Evolutionary conservation across 495 filamentous ascomycete species (phyloP).

Genomic region (Astrothelium subdiscretum): DNA sequence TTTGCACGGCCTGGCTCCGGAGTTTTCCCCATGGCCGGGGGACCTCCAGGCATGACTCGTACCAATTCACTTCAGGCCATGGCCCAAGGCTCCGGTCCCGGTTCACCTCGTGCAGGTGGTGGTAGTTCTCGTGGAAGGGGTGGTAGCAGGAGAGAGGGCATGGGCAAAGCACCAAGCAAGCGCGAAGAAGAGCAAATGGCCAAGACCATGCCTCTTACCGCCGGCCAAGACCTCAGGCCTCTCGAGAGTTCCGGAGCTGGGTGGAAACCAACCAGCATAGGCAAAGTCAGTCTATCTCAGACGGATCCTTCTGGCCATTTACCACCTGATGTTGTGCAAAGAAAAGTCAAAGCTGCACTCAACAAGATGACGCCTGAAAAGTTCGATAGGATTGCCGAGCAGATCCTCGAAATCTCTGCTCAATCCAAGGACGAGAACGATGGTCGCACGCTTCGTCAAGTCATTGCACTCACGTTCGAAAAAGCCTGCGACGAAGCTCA

Average conservation of each 20-base stretch:
- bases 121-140: slow-evolving; percentile 32
- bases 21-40: slow-evolving; percentile 48
- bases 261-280: slow-evolving; percentile 82
- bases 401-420: slow-evolving; percentile 82
- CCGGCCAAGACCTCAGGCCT: slow-evolving; percentile 65
- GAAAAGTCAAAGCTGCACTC: slow-evolving; percentile 94
- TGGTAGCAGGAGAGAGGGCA: slow-evolving; percentile 34
- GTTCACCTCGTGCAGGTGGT: slow-evolving; percentile 46
- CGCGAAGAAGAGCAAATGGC: slow-evolving; percentile 50
- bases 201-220: slow-evolving; percentile 82
- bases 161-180: slow-evolving; percentile 30
- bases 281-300: slow-evolving; percentile 3
- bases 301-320: slow-evolving; percentile 52
- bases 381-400: slow-evolving; percentile 88
- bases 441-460: slow-evolving; percentile 87
- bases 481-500: slow-evolving; percentile 98
- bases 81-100: slow-evolving; percentile 31
- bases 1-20: slow-evolving; percentile 42
- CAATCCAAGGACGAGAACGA: slow-evolving; percentile 95
- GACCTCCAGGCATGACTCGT: slow-evolving; percentile 36
- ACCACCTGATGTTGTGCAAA: slow-evolving; percentile 86
- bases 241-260: slow-evolving; percentile 57
- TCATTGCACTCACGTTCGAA: slow-evolving; percentile 97
- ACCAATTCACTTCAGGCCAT: slow-evolving; percentile 44
- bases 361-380: slow-evolving; percentile 99